Evolutionary conservation across 2,329 filamentous ascomycete genomes (phyloP).

Genomic region (Teratosphaeria epicoccoides): DNA sequence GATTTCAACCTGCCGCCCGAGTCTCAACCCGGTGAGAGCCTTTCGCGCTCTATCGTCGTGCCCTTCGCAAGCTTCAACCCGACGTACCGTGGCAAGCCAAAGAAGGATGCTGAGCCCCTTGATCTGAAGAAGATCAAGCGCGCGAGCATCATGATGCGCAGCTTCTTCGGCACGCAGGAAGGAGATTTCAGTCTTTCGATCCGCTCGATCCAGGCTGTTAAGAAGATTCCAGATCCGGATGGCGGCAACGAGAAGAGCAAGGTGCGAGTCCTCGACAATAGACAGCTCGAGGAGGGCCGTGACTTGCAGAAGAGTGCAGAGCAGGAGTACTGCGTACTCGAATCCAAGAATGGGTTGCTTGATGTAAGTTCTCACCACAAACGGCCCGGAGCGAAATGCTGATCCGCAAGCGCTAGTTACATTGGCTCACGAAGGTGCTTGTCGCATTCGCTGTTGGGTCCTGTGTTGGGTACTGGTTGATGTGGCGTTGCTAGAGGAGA

Average conservation of each 20-base stretch:
- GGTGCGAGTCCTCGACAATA: neutral
- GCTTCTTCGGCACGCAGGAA: slow-evolving; percentile 65
- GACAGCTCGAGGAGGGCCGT: neutral
- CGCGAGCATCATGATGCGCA: slow-evolving; percentile 69
- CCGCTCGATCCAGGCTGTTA: slow-evolving; percentile 42
- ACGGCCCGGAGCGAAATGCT: too few relatives aligned
- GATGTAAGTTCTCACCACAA: too few relatives aligned
- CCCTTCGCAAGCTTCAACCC: slow-evolving; percentile 56
- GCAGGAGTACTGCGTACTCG: too few relatives aligned
- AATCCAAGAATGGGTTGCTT: too few relatives aligned
- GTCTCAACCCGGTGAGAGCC: slow-evolving; percentile 13
- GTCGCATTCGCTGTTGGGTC: neutral
- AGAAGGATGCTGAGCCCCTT: slow-evolving; percentile 49
- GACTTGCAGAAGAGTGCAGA: neutral
- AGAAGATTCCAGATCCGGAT: slow-evolving; percentile 12
- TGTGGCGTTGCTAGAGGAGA: neutral
- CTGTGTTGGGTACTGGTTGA: neutral
- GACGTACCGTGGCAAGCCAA: slow-evolving; percentile 45
- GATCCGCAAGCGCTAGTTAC: neutral
- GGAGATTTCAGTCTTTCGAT: slow-evolving; percentile 54
- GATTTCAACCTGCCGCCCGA: slow-evolving; percentile 44
- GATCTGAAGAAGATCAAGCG: slow-evolving; percentile 52
- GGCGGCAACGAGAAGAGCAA: neutral
- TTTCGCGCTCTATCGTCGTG: slow-evolving; percentile 40
- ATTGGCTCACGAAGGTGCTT: neutral